Percentiles rank a stretch among this genome's conserved stretches.
These are phyloP conservation scores for Hordeum pubiflorum DNA, from an alignment of 202 grass and related monocot genomes.

Conservation along the genomic window DNA sequence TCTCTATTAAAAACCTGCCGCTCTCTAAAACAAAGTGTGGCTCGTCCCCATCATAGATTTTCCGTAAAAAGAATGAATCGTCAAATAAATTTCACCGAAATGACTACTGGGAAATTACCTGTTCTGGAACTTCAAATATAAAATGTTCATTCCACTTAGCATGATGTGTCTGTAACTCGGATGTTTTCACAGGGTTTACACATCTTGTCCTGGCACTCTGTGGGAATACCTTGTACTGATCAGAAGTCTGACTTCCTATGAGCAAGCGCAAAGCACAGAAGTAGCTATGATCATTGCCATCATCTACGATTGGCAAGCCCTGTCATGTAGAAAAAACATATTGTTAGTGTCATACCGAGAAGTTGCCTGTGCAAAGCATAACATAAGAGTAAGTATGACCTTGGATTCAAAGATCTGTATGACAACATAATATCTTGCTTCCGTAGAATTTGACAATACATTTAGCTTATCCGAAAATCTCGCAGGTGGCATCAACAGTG, in stretches of 20 bases:
- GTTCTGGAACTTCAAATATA: conserved; percentile 98
- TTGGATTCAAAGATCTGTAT: conserved; percentile 92
- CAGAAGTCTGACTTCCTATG: conserved; percentile 67
- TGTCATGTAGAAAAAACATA: conserved; percentile 28
- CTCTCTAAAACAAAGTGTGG: background rate
- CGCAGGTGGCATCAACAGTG: conserved; percentile 77
- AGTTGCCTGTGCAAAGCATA: conserved; percentile 2
- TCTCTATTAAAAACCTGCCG: background rate
- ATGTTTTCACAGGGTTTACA: conserved; percentile 59
- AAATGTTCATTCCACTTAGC: conserved; percentile 98
- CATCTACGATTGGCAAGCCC: conserved; percentile 83
- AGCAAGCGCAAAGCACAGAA: conserved; percentile 93
- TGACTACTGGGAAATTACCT: conserved; percentile 31
- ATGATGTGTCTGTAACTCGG: conserved; percentile 31
- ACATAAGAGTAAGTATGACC: conserved; percentile 36
- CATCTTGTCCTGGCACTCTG: conserved; percentile 99
- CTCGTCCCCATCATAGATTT: background rate
- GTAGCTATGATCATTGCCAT: conserved; percentile 87
- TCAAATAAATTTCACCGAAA: background rate
- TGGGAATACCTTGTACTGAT: conserved; percentile 89
- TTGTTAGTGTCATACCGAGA: conserved; percentile 25
- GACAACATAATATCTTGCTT: conserved; percentile 88
- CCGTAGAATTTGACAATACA: conserved; percentile 58
- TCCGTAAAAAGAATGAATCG: background rate
- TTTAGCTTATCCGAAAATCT: conserved; percentile 88